Conservation (phyloP, 768 basidiomycete species). For the Goffeauzyma gilvescens region DNA sequence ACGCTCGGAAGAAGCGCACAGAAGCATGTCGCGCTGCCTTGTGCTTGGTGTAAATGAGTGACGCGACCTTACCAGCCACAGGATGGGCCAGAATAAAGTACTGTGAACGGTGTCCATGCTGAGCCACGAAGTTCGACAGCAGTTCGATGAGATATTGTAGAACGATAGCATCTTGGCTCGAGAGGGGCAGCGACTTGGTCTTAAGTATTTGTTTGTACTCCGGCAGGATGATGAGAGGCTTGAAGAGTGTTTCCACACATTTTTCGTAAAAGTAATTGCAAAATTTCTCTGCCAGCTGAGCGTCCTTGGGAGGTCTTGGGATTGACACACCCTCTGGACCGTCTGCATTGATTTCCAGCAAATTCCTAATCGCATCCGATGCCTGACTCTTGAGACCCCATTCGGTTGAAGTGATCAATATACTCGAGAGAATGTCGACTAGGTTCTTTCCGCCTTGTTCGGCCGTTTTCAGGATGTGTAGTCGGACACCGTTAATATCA, state of each 20-base stretch:
- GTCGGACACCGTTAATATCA: slow-evolving; percentile 66
- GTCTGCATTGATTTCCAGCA: slow-evolving; percentile 48
- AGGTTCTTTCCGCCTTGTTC: slow-evolving; percentile 51
- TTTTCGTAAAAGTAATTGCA: slow-evolving; percentile 78
- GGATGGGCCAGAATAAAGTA: slow-evolving; percentile 70
- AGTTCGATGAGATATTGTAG: slow-evolving; percentile 79
- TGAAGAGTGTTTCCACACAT: slow-evolving; percentile 57
- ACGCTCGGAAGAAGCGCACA: slow-evolving; percentile 74
- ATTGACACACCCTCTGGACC: slow-evolving; percentile 24
- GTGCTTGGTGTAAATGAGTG: slow-evolving; percentile 59
- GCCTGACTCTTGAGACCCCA: slow-evolving; percentile 75
- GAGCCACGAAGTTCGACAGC: slow-evolving; percentile 64
- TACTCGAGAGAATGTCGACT: no score
- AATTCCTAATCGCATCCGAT: slow-evolving; percentile 62
- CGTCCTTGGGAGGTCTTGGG: slow-evolving; percentile 40
- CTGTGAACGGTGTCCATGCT: slow-evolving; percentile 81
- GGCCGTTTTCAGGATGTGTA: slow-evolving; percentile 41
- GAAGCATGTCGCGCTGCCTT: slow-evolving; percentile 84
- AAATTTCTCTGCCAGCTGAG: slow-evolving; percentile 70
- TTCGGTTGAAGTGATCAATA: slow-evolving; percentile 63
- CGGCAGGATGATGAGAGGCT: slow-evolving; percentile 56
- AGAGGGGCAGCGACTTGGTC: slow-evolving; percentile 3
- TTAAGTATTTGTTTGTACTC: slow-evolving; percentile 41
- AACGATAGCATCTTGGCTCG: no score
- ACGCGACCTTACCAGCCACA: slow-evolving; percentile 53